Evolutionary conservation across 495 filamentous ascomycete genomes (phyloP), one percentile per base, ranked within the genome.

Genomic region (Hyaloscypha finlandica): DNA sequence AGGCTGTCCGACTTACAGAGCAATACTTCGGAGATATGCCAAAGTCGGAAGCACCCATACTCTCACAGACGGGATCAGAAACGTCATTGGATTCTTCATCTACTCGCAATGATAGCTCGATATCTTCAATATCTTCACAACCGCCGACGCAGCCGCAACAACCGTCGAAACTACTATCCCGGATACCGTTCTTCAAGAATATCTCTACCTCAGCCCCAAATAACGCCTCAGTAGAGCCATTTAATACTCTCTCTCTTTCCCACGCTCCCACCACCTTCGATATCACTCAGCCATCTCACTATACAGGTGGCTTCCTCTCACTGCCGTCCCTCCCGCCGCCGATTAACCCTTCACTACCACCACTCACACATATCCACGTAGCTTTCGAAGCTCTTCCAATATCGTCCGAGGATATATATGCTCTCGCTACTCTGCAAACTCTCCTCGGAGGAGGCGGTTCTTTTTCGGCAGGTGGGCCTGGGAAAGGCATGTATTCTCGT

Each of bases 401-500:
- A 73, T 87, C 86, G 37, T 92, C 90, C 37, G 86, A 89, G 3
- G 95, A 98, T 74, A 96, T 99, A 71, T 99, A 97, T 75, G 94
- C 95, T 48, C 86, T 97, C 31, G 95, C 95, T 30, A 97, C 94
- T n/a, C 83, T 99, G 0, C 96, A 97, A 76, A 97, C 92, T 4
- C 89, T 99, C 37, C 90, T 99, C 30, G 95, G 95, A 53, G 95
- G 95, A 8, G 95, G 95, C 62, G 96, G 96, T 19, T 97, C 93
- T 63, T 99, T 99, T 81, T 93, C 90, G n/a, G 95, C 95, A 51
- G 95, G 95, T 69, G 95, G 95, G 3, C 95, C 95, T 22, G 95
- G 95, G 57, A 99, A 99, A 81, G 95, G 95, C 67, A 98, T 99
- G 95, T 98, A 97, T 81, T 94, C 91, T 20, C 90, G 96, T 6